Evolutionary conservation across 225 moss, liverwort and hornwort genomes (phyloP).

Genomic region (Physcomitrellopsis africana): DNA sequence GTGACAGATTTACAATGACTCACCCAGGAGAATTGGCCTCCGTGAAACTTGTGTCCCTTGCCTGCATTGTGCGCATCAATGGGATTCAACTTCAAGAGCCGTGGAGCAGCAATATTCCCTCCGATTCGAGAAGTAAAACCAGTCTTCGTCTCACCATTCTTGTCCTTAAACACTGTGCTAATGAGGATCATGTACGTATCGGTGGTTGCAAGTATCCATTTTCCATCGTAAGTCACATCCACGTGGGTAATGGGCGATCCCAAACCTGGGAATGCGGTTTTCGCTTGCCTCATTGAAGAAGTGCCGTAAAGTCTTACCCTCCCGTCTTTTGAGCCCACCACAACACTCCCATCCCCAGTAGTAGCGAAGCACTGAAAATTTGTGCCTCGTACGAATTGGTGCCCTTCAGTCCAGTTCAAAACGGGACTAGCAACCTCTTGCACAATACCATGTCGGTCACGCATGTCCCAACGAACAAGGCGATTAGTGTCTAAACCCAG

Average conservation of each 20-base stretch:
- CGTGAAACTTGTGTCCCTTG: constrained; percentile 67
- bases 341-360: constrained; percentile 63
- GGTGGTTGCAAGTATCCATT: constrained; percentile 71
- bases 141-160: constrained; percentile 63
- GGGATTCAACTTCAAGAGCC: constrained; percentile 64
- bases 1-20: constrained; percentile 10
- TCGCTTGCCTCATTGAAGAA: constrained; percentile 74
- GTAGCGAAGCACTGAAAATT: constrained; percentile 74
- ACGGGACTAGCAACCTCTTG: constrained; percentile 64
- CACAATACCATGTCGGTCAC: constrained; percentile 65
- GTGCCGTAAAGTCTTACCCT: constrained; percentile 66
- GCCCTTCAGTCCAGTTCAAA: constrained; percentile 66
- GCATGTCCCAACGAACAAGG: constrained; percentile 72
- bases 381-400: constrained; percentile 65
- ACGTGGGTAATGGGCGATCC: constrained; percentile 73
- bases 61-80: constrained; percentile 66
- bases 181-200: constrained; percentile 75
- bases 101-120: constrained; percentile 58
- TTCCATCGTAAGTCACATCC: constrained; percentile 76
- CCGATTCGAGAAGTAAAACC: constrained; percentile 68
- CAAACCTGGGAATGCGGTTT: constrained; percentile 69
- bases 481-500: constrained; percentile 69
- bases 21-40: constrained; percentile 72
- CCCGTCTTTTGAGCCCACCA: constrained; percentile 65
- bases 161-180: constrained; percentile 66